These are phyloP conservation scores for Chernovozyma aurita DNA, from an alignment of 1,139 yeast genomes.

Conservation along the genomic window DNA sequence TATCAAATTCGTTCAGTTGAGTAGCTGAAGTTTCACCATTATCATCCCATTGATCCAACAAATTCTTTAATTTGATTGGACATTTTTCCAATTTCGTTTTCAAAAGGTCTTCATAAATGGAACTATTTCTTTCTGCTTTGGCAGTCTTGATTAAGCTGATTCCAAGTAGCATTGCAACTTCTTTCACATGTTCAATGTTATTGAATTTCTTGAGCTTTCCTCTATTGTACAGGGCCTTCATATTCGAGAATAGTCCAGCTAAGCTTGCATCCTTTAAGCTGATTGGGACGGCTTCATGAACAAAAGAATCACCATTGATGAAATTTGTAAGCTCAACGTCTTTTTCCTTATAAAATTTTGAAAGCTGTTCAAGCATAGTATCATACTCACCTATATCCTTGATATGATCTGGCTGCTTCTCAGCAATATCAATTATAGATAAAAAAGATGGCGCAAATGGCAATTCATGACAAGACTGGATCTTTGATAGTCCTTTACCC, in stretches of 20 bases:
- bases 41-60: conserved; percentile 21
- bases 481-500: conserved; percentile 18
- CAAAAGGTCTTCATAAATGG: not conserved
- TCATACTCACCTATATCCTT: conserved; percentile 40
- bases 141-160: conserved; percentile 23
- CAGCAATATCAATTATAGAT: conserved; percentile 24
- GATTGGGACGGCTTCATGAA: not conserved
- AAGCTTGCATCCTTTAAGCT: not conserved
- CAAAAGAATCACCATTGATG: not conserved
- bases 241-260: not conserved
- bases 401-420: conserved; percentile 20
- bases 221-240: conserved; percentile 8
- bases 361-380: conserved; percentile 47
- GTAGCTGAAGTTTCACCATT: conserved; percentile 2
- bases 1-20: not conserved
- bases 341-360: conserved; percentile 27
- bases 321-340: conserved; percentile 13
- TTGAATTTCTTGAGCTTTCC: conserved; percentile 12
- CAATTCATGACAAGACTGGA: not conserved
- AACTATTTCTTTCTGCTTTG: conserved; percentile 4
- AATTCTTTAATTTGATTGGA: not conserved
- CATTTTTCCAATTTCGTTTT: not conserved
- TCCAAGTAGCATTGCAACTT: conserved; percentile 19
- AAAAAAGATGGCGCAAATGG: not conserved
- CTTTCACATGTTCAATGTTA: conserved; percentile 11